Conservation (phyloP, 2,329 filamentous ascomycete species). For the Phialophora macrospora region DNA sequence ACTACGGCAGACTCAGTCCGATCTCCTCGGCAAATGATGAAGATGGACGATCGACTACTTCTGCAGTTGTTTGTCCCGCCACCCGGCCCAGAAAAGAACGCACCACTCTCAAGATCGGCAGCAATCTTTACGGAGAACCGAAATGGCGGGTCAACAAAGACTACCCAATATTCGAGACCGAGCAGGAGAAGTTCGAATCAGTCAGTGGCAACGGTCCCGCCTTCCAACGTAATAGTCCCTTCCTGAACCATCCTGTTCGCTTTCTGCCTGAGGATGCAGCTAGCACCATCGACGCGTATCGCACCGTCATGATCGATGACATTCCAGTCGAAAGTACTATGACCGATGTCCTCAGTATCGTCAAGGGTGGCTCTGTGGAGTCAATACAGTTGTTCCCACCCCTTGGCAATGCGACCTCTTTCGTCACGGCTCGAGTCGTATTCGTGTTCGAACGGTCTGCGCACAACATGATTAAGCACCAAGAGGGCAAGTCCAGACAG, state of each 20-base stretch:
- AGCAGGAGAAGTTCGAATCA: slow-evolving; percentile 22
- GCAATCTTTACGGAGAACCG: slow-evolving; percentile 22
- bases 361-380: slow-evolving; percentile 35
- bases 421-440: slow-evolving; percentile 38
- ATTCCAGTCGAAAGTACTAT: slow-evolving; percentile 34
- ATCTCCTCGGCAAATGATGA: slow-evolving; percentile 11
- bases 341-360: slow-evolving; percentile 31
- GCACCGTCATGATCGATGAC: slow-evolving; percentile 39
- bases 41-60: slow-evolving; percentile 4
- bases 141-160: slow-evolving; percentile 30
- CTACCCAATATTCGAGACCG: slow-evolving; percentile 33
- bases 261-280: slow-evolving; percentile 35
- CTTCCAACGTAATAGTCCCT: slow-evolving; percentile 21
- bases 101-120: slow-evolving; percentile 18
- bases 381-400: slow-evolving; percentile 36
- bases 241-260: slow-evolving; percentile 34
- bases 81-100: neutral
- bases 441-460: slow-evolving; percentile 34
- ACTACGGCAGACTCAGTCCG: slow-evolving; percentile 13
- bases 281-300: slow-evolving; percentile 30
- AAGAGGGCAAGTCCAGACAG: slow-evolving; percentile 14
- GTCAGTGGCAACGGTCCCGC: neutral
- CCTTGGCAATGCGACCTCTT: slow-evolving; percentile 30
- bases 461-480: slow-evolving; percentile 29
- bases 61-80: neutral